A percentile compares a stretch with the other conserved stretches of the same genome.
Conservation (phyloP, 1,139 yeast species). For the Wickerhamomyces sp. region DNA sequence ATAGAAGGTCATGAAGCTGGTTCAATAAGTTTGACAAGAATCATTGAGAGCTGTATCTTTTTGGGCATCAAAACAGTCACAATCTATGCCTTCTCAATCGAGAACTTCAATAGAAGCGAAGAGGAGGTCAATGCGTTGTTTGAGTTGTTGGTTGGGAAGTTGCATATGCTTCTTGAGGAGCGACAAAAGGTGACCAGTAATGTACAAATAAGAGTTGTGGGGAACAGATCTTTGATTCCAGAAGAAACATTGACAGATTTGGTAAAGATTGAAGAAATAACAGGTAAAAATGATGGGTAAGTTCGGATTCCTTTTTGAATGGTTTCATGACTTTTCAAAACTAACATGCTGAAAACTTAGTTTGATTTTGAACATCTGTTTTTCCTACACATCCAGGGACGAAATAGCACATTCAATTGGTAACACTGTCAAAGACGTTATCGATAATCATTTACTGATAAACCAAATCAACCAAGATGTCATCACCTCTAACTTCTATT, state of each 20-base stretch:
- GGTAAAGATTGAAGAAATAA: conserved; percentile 55
- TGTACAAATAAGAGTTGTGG: conserved; percentile 60
- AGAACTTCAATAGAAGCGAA: conserved; percentile 79
- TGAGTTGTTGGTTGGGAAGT: conserved; percentile 68
- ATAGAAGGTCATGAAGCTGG: conserved; percentile 91
- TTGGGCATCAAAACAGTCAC: conserved; percentile 78
- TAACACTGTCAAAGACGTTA: conserved; percentile 33
- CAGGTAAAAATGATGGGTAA: conserved; percentile 41
- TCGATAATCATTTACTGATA: conserved; percentile 8
- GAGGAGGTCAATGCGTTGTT: conserved; percentile 79
- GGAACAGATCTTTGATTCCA: conserved; percentile 64
- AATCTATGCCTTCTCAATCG: conserved; percentile 92
- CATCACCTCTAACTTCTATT: conserved; percentile 51
- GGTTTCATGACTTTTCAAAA: too few relatives aligned
- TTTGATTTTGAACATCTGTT: conserved; percentile 75
- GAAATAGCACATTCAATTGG: conserved; percentile 72
- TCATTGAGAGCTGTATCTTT: conserved; percentile 31
- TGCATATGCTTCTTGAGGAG: conserved; percentile 28
- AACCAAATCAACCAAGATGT: conserved; percentile 37
- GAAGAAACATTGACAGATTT: conserved; percentile 58
- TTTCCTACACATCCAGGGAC: conserved; percentile 92
- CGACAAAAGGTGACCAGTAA: conserved; percentile 7
- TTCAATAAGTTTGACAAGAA: conserved; percentile 55
- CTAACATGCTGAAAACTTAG: too few relatives aligned
- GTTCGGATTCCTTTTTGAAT: too few relatives aligned